Base-by-base conservation (phyloP, 2,329 filamentous ascomycete species). In the Alternaria arbusti region DNA sequence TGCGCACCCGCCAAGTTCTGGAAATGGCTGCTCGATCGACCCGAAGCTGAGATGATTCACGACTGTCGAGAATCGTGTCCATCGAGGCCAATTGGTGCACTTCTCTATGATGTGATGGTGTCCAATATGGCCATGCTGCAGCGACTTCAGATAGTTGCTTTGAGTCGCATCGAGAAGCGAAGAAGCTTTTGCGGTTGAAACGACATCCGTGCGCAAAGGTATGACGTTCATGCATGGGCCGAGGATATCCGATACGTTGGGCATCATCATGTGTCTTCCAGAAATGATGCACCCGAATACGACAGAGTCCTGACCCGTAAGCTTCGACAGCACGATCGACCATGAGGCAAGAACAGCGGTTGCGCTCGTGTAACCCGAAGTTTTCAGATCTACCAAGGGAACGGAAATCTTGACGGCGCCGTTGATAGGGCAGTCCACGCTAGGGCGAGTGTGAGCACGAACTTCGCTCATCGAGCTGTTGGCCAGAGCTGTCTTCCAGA, bases 11-110 rank as follows among this genome's bases (percentile, higher is more conserved):
- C 30, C 30, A 55, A 32, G n/a, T 8, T 46, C 9, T 7, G 50
- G 46, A 20, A 59, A 60, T 6, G 49, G 57, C 20, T 22, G 50
- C n/a, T 60, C 30, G 22, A 26, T 43, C 9, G 36, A 17, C 43
- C 20, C 50, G 32, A 60, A 60, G 50, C 57, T 54, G 28, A 60
- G 49, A 47, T 60, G 57, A 4, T 60, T 54, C 6, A 60, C 57
- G 4, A 60, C 30, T 10, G 57, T 46, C 20, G 50, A 60, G 28
- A 60, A 60, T 12, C 50, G 57, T n/a, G 43, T 55, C 57, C 49
- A 60, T 12, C 57, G 50, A n/a, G 57, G 57, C 50, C 57, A 60
- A 15, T 28, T 47, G 20, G 57, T 60, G 11, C 57, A 60, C 10
- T 46, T 60, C 40, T 60, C 57, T 17, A 60, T 60, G 43, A 60